These are phyloP conservation scores for Aurifilum marmelostoma DNA, from an alignment of 2,329 filamentous ascomycete species.

Conservation along the genomic window DNA sequence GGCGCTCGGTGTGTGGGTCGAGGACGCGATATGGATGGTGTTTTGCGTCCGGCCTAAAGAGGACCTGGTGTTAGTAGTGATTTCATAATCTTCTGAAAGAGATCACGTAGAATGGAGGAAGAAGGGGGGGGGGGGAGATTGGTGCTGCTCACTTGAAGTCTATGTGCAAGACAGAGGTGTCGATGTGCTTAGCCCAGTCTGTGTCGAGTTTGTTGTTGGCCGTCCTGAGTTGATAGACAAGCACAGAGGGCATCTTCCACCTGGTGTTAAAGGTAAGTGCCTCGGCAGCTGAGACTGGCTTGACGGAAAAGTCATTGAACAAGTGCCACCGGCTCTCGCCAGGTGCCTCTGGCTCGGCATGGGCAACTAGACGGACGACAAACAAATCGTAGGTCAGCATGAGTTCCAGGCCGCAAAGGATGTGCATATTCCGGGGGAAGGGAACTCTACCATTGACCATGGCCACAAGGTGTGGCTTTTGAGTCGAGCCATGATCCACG, in stretches of 20 bases:
- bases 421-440: not conserved
- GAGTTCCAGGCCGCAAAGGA: too few species aligned
- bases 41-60: slow-evolving; percentile 45
- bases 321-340: slow-evolving; percentile 82
- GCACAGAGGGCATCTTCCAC: slow-evolving; percentile 90
- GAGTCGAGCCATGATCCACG: slow-evolving; percentile 81
- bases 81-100: too few species aligned
- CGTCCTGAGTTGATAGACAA: slow-evolving; percentile 82
- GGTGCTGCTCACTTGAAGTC: slow-evolving; percentile 57
- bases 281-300: slow-evolving; percentile 77
- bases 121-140: too few species aligned
- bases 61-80: not conserved
- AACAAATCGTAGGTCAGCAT: not conserved
- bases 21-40: slow-evolving; percentile 64
- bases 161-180: slow-evolving; percentile 82
- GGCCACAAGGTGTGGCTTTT: slow-evolving; percentile 88
- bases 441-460: slow-evolving; percentile 74
- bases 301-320: slow-evolving; percentile 96
- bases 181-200: slow-evolving; percentile 81
- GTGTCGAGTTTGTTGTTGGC: slow-evolving; percentile 82
- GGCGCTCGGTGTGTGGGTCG: slow-evolving; percentile 62
- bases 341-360: slow-evolving; percentile 63
- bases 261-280: slow-evolving; percentile 85
- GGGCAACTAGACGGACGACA: slow-evolving; percentile 54
- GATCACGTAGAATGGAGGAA: not conserved